Conservation (phyloP, 2,329 filamentous ascomycete genomes). For the Juglanconis sp. region DNA sequence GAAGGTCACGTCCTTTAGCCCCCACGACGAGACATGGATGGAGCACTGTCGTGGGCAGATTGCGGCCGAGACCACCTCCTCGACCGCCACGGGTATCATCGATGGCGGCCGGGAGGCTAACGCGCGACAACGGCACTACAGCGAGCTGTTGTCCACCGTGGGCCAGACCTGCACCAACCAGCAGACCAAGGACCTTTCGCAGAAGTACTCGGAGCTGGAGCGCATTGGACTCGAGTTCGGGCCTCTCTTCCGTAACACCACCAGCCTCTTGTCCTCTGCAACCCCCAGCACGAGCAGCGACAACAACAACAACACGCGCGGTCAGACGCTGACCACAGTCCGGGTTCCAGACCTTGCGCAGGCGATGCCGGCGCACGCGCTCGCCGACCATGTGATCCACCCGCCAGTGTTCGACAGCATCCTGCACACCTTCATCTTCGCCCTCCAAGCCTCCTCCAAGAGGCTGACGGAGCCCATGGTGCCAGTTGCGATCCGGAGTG, state of each 20-base stretch:
- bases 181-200: conserved; percentile 4
- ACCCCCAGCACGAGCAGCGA: not conserved
- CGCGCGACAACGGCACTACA: not conserved
- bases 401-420: conserved; percentile 11
- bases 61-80: conserved; percentile 3
- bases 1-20: conserved; percentile 11
- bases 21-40: conserved; percentile 12
- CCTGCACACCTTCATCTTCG: conserved; percentile 14
- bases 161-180: conserved; percentile 3
- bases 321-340: conserved; percentile 10
- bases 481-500: conserved; percentile 12
- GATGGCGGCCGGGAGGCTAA: conserved; percentile 7
- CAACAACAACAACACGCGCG: not conserved
- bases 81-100: conserved; percentile 6
- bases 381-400: conserved; percentile 7
- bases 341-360: conserved; percentile 7
- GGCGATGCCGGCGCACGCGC: conserved; percentile 5
- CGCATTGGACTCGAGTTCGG: conserved; percentile 15
- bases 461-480: conserved; percentile 14
- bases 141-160: conserved; percentile 7
- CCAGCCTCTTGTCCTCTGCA: not conserved
- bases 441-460: conserved; percentile 5
- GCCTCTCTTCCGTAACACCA: conserved; percentile 14
- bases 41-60: conserved; percentile 13
- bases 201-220: conserved; percentile 14